Evolutionary conservation across 2,329 filamentous ascomycete genomes (phyloP).

Genomic region (Fonsecaea pugnacius): DNA sequence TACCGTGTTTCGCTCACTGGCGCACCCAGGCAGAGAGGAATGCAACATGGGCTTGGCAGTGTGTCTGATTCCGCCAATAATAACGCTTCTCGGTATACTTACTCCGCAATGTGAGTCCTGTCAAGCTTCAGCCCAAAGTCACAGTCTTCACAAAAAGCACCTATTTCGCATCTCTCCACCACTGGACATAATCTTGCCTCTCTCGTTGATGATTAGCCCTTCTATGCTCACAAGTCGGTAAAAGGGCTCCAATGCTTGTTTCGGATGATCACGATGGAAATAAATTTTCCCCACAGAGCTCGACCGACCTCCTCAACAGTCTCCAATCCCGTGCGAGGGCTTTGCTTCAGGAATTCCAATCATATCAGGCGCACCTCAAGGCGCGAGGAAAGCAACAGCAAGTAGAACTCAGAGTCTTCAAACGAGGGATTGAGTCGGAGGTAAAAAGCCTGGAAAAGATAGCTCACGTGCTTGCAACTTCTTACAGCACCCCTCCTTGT

Average conservation of each 20-base stretch:
- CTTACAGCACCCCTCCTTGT: constrained; percentile 34
- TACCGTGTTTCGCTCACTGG: background rate
- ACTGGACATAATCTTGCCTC: background rate
- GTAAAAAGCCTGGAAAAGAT: constrained; percentile 54
- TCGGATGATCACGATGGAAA: background rate
- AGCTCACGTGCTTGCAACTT: constrained; percentile 14
- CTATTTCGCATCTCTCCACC: background rate
- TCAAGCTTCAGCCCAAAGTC: background rate
- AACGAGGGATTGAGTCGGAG: constrained; percentile 54
- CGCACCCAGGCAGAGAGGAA: background rate
- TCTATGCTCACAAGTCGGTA: background rate
- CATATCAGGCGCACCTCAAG: constrained; percentile 50
- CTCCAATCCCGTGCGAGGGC: constrained; percentile 27
- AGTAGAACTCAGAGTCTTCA: constrained; percentile 57
- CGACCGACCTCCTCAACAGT: constrained; percentile 9
- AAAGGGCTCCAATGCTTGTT: background rate
- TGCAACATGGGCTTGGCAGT: constrained; percentile 2
- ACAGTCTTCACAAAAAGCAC: background rate
- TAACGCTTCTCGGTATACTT: background rate
- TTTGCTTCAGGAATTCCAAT: constrained; percentile 52
- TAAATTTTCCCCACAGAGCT: background rate
- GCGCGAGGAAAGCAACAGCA: constrained; percentile 51
- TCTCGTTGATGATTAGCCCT: background rate
- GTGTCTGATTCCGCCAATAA: constrained; percentile 13
- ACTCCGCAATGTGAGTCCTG: constrained; percentile 4